Conservation (phyloP, 495 filamentous ascomycete genomes). For the Daldinia caldariorum region DNA sequence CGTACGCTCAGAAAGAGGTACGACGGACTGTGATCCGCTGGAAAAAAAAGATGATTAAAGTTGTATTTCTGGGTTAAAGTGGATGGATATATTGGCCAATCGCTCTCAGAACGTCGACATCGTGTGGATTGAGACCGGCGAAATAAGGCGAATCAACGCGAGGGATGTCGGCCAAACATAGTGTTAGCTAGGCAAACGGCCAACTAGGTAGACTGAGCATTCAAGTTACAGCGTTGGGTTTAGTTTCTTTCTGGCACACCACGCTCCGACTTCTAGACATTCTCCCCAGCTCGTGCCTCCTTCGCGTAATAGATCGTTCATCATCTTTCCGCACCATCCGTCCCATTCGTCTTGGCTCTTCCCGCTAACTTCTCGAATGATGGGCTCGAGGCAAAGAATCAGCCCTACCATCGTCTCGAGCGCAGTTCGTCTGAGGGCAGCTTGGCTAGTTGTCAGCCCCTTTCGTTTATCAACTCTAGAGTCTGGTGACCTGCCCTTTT, state of each 20-base stretch:
- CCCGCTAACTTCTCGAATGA: slow-evolving; percentile 81
- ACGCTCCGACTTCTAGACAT: slow-evolving; percentile 92
- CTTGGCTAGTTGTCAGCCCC: slow-evolving; percentile 74
- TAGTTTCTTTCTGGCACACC: slow-evolving; percentile 82
- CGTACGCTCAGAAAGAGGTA: slow-evolving; percentile 87
- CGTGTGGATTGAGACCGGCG: slow-evolving; percentile 20
- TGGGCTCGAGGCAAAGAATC: slow-evolving; percentile 87
- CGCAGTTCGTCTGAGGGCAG: slow-evolving; percentile 79
- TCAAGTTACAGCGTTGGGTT: slow-evolving; percentile 24
- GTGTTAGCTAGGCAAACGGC: slow-evolving; percentile 11
- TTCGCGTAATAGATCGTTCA: slow-evolving; percentile 80
- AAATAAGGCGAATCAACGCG: slow-evolving; percentile 20
- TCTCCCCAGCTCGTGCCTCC: slow-evolving; percentile 84
- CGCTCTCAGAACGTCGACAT: slow-evolving; percentile 14
- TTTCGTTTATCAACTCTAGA: slow-evolving; percentile 42
- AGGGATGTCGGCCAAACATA: slow-evolving; percentile 31
- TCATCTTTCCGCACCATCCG: slow-evolving; percentile 87
- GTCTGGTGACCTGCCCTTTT: slow-evolving; percentile 41
- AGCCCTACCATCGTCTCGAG: slow-evolving; percentile 83
- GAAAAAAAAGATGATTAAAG: neutral
- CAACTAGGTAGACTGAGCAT: slow-evolving; percentile 16
- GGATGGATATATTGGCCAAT: slow-evolving; percentile 16
- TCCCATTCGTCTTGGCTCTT: slow-evolving; percentile 95
- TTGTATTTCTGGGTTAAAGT: neutral
- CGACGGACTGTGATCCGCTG: slow-evolving; percentile 50